Evolutionary conservation across 176 grass and related monocot species (phyloP), one percentile per base, ranked within the genome.

Genomic region (Raddia distichophylla): DNA sequence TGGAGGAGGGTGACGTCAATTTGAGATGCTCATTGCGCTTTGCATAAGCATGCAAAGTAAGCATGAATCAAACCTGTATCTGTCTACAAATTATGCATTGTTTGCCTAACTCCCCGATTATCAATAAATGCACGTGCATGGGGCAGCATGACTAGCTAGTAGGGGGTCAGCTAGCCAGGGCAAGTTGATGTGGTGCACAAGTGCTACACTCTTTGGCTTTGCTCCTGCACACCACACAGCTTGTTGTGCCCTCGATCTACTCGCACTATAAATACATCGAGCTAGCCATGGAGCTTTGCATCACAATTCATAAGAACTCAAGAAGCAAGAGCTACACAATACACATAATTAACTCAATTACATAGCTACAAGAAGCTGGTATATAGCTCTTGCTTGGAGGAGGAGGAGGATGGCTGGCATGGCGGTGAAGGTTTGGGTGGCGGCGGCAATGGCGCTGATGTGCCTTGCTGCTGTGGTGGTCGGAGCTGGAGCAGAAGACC

Each of bases 181-280:
- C 27, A 82, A 10, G 61, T 45, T 34, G 46, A 59, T 74, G 51
- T 74, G 51, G 67, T 68, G 52, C 55, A 47, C 75, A 67, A 83
- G 33, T 60, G 10, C 51, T 81, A 18, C 59, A 43, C 74, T 50
- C 67, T 69, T 77, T 71, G 55, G 64, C 55, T 56, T 76, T 67
- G 33, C 62, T 52, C 79, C 33, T 49, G 66, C 40, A 70, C 48
- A 37, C 5, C 34, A 76, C 71, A 55, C 5, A 62, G 40, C 34
- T 59, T 60, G 42, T 17, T 49, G 44, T 64, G 74, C 67, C n/a
- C 78, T 70, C 65, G 27, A 27, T 27, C 27, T 27, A 17, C 3
- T 69, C 45, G 60, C 70, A 42, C 62, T 89, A 89, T 89, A 89
- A 89, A 85, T 80, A 85, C 47, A 15, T 42, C 46, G 34, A 56